phyloP scores from a whole-genome alignment of 2,329 filamentous ascomycete genomes.

The Colletotrichum tamarilloi region DNA sequence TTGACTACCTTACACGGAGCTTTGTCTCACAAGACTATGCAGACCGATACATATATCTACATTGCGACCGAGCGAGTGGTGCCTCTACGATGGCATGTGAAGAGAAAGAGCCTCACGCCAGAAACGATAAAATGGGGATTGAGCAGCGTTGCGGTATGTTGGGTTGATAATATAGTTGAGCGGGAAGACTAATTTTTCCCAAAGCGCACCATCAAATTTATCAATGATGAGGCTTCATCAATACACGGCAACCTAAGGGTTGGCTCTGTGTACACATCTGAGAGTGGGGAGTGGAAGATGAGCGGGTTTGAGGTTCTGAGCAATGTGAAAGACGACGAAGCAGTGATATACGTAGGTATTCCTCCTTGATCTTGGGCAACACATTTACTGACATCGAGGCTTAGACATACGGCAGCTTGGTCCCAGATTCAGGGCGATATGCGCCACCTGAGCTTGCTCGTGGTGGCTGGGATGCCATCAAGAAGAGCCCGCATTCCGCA shows the following conservation, averaged over 20 bases:
- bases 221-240: conserved; percentile 92
- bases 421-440: conserved; percentile 87
- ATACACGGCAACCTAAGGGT: conserved; percentile 90
- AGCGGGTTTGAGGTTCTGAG: conserved; percentile 94
- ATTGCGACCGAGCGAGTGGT: conserved; percentile 92
- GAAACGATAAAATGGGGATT: conserved; percentile 98
- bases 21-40: conserved; percentile 34
- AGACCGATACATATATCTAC: conserved; percentile 96
- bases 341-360: conserved; percentile 75
- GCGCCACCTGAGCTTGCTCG: conserved; percentile 87
- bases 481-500: conserved; percentile 82
- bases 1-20: conserved; percentile 13
- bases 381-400: conserved; percentile 28
- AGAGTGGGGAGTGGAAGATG: conserved; percentile 98
- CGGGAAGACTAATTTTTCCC: neutral
- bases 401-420: conserved; percentile 85
- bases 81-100: conserved; percentile 90
- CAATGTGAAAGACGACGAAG: conserved; percentile 95
- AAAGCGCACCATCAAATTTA: conserved; percentile 91
- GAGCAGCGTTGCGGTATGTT: conserved; percentile 80
- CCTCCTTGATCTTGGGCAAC: no score
- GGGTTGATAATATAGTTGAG: neutral
- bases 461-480: conserved; percentile 91
- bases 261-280: conserved; percentile 90
- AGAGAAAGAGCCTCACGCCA: conserved; percentile 85